These are phyloP conservation scores for Theobroma cacao DNA, from an alignment of 345 rosid species.

Conservation along the genomic window DNA sequence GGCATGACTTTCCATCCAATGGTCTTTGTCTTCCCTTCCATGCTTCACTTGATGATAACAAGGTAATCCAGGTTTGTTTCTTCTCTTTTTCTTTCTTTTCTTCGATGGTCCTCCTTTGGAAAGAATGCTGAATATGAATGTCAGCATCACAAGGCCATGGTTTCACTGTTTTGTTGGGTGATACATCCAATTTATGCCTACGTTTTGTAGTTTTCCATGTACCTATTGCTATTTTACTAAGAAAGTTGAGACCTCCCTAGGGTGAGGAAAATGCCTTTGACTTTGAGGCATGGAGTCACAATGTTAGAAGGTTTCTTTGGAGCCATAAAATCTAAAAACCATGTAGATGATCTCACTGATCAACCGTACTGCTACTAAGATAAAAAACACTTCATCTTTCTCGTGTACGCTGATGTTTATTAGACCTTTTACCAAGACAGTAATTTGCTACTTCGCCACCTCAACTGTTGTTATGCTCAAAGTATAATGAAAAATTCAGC, in stretches of 20 bases:
- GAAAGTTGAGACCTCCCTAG: neutral
- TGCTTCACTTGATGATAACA: neutral
- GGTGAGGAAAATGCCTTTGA: neutral
- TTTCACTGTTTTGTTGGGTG: neutral
- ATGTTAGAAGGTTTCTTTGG: neutral
- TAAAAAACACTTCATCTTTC: neutral
- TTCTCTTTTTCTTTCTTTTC: neutral
- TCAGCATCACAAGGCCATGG: too few species aligned
- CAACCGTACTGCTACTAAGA: neutral
- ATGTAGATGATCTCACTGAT: neutral
- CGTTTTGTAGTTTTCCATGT: neutral
- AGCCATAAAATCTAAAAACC: neutral
- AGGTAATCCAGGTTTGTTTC: neutral
- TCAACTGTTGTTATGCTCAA: neutral
- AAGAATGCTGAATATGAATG: neutral
- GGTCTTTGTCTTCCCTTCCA: neutral
- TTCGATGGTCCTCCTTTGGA: neutral
- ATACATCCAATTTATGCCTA: neutral
- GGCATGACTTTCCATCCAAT: too few species aligned
- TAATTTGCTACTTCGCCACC: neutral
- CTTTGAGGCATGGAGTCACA: neutral
- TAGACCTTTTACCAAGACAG: neutral
- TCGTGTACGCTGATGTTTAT: neutral
- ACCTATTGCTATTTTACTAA: neutral
- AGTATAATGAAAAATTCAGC: too few species aligned